Conservation (phyloP, 129 eudicot species). For the Calendula officinalis region DNA sequence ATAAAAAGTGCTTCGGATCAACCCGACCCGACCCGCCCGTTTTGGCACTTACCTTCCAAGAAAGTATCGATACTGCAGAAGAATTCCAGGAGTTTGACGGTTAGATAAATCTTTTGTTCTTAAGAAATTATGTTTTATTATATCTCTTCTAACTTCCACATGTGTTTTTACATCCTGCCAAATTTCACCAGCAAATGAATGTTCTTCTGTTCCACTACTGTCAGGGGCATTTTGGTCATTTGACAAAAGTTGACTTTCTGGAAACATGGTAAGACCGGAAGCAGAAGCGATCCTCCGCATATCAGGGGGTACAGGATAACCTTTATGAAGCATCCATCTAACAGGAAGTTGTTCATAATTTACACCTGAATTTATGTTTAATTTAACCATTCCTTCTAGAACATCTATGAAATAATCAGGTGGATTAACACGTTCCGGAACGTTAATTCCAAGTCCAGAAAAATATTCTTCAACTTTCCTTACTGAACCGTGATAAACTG, state of each 20-base stretch:
- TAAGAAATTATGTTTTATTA: conserved; percentile 63
- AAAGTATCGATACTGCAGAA: conserved; percentile 73
- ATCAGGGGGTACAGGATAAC: conserved; percentile 76
- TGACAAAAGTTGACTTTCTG: conserved; percentile 30
- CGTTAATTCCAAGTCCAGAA: conserved; percentile 66
- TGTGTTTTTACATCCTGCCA: conserved; percentile 60
- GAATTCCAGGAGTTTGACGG: conserved; percentile 69
- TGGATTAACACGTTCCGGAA: conserved; percentile 86
- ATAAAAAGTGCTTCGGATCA: neutral
- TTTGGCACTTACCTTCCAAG: conserved; percentile 63
- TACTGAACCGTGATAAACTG: conserved; percentile 80
- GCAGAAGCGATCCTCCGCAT: conserved; percentile 41
- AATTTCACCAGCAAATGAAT: conserved; percentile 59
- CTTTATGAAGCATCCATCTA: conserved; percentile 86
- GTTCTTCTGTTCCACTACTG: conserved; percentile 38
- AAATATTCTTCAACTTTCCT: conserved; percentile 74
- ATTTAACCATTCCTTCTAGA: conserved; percentile 73
- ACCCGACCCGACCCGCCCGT: neutral
- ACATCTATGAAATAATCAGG: conserved; percentile 79
- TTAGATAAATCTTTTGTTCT: conserved; percentile 65
- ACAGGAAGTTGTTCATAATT: conserved; percentile 65
- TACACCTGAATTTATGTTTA: conserved; percentile 47
- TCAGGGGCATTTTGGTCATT: conserved; percentile 13
- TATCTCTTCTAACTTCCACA: conserved; percentile 58
- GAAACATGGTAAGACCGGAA: conserved; percentile 35